Evolutionary conservation across 164 flowering plant genomes (phyloP).

Genomic region (Akebia trifoliata): DNA sequence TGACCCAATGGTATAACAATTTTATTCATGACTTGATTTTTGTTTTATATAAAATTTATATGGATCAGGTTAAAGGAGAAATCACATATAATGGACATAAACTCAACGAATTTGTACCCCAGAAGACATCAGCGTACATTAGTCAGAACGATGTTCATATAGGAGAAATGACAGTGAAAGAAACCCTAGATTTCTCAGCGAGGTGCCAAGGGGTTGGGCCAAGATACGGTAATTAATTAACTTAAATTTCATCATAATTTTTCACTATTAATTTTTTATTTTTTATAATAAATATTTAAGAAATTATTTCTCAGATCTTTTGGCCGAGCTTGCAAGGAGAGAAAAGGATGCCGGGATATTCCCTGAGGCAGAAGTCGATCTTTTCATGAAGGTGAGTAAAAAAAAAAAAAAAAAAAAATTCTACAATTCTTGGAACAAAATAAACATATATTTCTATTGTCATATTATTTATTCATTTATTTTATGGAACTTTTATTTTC

Average conservation of each 20-base stretch:
- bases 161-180: constrained; percentile 92
- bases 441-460: neutral
- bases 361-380: constrained; percentile 89
- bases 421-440: neutral
- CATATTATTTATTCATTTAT: neutral
- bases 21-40: too few species aligned
- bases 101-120: constrained; percentile 74
- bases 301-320: constrained; percentile 43
- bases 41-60: neutral
- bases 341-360: constrained; percentile 80
- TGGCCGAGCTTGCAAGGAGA: constrained; percentile 77
- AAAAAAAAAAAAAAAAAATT: neutral
- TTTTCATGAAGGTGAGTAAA: constrained; percentile 82
- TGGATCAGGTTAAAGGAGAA: constrained; percentile 59
- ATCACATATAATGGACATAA: constrained; percentile 74
- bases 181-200: constrained; percentile 93
- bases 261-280: neutral
- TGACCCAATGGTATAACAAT: too few species aligned
- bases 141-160: constrained; percentile 93
- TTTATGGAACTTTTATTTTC: constrained; percentile 5
- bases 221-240: constrained; percentile 58
- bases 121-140: constrained; percentile 87
- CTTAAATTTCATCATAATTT: neutral
- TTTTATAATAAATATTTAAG: neutral
- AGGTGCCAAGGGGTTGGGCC: constrained; percentile 94